Evolutionary conservation across 2,329 filamentous ascomycete species (phyloP), one percentile per base, ranked within the genome.

Genomic region (Apiospora rasikravindrae): DNA sequence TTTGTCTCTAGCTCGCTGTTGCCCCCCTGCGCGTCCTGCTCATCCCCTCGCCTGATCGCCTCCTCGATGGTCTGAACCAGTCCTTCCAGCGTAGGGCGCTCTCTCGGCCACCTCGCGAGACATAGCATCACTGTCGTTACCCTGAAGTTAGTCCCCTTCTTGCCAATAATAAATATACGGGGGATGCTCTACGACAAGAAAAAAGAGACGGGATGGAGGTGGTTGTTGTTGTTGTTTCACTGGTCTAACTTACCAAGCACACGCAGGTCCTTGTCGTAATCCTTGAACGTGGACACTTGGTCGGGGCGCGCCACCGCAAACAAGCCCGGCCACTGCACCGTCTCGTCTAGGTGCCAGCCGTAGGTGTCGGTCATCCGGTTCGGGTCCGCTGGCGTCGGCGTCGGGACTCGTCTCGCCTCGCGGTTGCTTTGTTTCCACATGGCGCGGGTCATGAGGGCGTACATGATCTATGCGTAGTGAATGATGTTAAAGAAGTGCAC

Each of bases 381-480:
- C 26, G 67, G 40, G 16, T 69, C 67, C 26, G n/a, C 19, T 22
- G 14, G 29, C 14, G 33, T 66, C 11, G 61, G 61, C 5, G 33
- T 66, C 40, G 33, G 37, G 24, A 69, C 40, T 2, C 5, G 10
- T 69, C 26, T 22, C n/a, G 7, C 22, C 42, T 22, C 19, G 29
- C 13, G 67, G 4, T 6, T 2, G 24, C 4, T 1, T 13, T n/a
- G 13, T 33, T 13, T 11, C 42, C n/a, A 47, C 13, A 26, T 11
- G 40, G 67, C 44, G 5, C 42, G 40, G 40, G 67, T 69, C 11
- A 69, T 69, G 40, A 69, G 42, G n/a, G n/a, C 16, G 22, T 49
- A 29, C 67, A 69, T 69, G 24, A 47, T 22, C 67, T 69, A 24
- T 40, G 4, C 33, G 16, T 16, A n/a, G 33, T 33, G 6, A 37